phyloP scores from a whole-genome alignment of 257 asterid genomes.

The Salvia splendens region DNA sequence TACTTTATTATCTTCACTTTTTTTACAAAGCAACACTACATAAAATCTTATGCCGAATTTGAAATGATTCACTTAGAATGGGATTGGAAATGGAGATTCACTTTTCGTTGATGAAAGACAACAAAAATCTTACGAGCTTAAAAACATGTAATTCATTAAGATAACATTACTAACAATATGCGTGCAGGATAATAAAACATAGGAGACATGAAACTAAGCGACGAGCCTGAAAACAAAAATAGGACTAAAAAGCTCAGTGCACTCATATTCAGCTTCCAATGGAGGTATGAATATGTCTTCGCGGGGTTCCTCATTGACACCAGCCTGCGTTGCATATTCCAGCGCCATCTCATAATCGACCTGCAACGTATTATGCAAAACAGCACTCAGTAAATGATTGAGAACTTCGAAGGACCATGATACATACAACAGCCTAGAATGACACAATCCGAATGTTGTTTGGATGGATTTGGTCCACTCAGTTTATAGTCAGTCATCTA shows the following conservation, averaged over 20 bases:
- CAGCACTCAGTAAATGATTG: not conserved
- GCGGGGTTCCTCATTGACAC: constrained; percentile 79
- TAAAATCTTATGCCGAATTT: no score
- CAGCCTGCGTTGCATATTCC: constrained; percentile 89
- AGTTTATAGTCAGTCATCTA: not conserved
- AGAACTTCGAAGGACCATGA: not conserved
- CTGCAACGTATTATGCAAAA: constrained; percentile 39
- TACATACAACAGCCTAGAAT: not conserved
- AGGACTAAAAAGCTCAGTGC: constrained; percentile 55
- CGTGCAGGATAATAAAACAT: no score
- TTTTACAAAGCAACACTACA: no score
- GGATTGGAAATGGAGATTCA: no score
- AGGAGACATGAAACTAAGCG: constrained; percentile 34
- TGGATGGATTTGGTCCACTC: not conserved
- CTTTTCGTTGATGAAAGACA: no score
- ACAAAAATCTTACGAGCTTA: no score
- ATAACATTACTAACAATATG: no score
- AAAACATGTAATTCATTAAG: no score
- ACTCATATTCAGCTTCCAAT: constrained; percentile 50
- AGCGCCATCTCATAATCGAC: constrained; percentile 93
- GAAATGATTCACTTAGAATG: no score
- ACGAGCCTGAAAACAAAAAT: constrained; percentile 67
- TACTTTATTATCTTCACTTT: no score
- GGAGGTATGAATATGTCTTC: constrained; percentile 64
- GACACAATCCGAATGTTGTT: not conserved